A percentile compares a stretch with the other conserved stretches of the same genome.
phyloP scores from a whole-genome alignment of 2,329 filamentous ascomycete genomes.

The Paraphaeosphaeria minitans region DNA sequence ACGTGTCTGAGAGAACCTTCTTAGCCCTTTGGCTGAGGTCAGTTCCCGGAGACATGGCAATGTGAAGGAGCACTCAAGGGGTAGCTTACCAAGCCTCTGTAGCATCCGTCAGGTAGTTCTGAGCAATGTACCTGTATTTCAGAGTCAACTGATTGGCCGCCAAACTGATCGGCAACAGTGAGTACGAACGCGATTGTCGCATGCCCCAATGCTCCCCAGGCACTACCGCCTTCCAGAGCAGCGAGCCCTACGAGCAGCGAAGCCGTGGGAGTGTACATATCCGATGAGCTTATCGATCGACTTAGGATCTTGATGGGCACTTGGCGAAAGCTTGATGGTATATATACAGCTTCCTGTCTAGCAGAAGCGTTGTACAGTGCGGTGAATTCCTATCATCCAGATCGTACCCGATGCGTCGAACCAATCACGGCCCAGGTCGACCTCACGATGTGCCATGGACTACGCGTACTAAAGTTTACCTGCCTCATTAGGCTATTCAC shows the following conservation, averaged over 20 bases:
- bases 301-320: not conserved
- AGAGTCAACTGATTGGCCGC: not conserved
- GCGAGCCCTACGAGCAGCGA: slow-evolving; percentile 1
- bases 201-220: not conserved
- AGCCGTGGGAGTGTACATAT: not conserved
- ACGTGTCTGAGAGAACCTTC: not conserved
- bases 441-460: not conserved
- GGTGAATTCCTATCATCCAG: not conserved
- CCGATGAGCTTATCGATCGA: not conserved
- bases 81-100: not conserved
- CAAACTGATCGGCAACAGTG: not conserved
- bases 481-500: not conserved
- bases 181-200: not conserved
- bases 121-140: not conserved
- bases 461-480: not conserved
- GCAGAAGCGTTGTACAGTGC: not conserved
- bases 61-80: not conserved
- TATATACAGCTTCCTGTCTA: not conserved
- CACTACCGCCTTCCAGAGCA: not conserved
- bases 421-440: not conserved
- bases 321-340: not conserved
- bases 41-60: not conserved
- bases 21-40: not conserved
- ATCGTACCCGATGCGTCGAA: not conserved
- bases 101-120: slow-evolving; percentile 1